A percentile compares a stretch with the other conserved stretches of the same genome.
Evolutionary conservation across 2,329 filamentous ascomycete species (phyloP).

Genomic region (Verticillium albo-atrum): DNA sequence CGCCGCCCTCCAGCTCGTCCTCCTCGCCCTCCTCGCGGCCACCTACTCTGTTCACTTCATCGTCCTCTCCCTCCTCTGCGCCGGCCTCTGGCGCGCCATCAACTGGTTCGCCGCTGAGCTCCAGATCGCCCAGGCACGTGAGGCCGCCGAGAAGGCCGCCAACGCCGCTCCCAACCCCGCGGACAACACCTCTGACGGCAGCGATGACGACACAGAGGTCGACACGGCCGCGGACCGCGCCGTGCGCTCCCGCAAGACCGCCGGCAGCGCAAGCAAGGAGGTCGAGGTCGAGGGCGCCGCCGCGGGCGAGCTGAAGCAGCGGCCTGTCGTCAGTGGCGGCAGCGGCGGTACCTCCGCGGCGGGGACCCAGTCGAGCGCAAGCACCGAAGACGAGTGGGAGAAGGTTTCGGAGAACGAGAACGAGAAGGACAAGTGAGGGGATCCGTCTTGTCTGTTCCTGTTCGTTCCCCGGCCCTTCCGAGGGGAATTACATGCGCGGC

Average conservation of each 20-base stretch:
- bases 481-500: not conserved
- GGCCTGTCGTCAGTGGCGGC: slow-evolving; percentile 23
- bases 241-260: not conserved
- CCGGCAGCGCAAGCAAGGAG: slow-evolving; percentile 29
- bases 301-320: slow-evolving; percentile 38
- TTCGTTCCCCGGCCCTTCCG: too few species aligned
- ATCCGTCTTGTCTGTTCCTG: not conserved
- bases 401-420: slow-evolving; percentile 75
- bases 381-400: slow-evolving; percentile 97
- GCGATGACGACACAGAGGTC: slow-evolving; percentile 46
- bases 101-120: slow-evolving; percentile 90
- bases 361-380: slow-evolving; percentile 53
- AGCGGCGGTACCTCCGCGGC: slow-evolving; percentile 27
- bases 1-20: slow-evolving; percentile 74
- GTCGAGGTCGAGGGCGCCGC: slow-evolving; percentile 34
- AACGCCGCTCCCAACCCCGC: slow-evolving; percentile 23
- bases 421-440: slow-evolving; percentile 48
- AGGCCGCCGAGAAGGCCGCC: slow-evolving; percentile 34
- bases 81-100: slow-evolving; percentile 84
- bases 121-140: slow-evolving; percentile 33
- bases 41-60: slow-evolving; percentile 89
- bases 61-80: slow-evolving; percentile 73
- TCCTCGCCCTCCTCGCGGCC: slow-evolving; percentile 69
- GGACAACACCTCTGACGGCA: slow-evolving; percentile 27
- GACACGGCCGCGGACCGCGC: slow-evolving; percentile 21